A percentile compares a stretch with the other conserved stretches of the same genome.
Conservation (phyloP, 768 basidiomycete species). For the Rhizopogon vesiculosus region DNA sequence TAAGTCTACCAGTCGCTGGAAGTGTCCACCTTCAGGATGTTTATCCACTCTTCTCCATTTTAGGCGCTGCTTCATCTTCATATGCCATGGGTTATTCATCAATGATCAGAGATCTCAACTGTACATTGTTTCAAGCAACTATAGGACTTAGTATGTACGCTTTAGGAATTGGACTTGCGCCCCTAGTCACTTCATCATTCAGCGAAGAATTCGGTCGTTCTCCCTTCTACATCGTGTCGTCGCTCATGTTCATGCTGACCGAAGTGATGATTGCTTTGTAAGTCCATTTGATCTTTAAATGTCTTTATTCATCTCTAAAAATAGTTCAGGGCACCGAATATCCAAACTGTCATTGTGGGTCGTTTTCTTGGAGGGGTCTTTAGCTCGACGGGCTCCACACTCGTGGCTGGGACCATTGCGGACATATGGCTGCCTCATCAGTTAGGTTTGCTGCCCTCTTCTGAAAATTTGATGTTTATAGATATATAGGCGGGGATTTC, state of each 20-base stretch:
- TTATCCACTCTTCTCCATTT: background rate
- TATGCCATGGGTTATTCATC: slow-evolving; percentile 53
- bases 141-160: slow-evolving; percentile 49
- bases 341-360: slow-evolving; percentile 58
- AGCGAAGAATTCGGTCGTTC: slow-evolving; percentile 72
- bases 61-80: slow-evolving; percentile 47
- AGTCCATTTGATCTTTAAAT: slow-evolving; percentile 2
- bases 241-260: slow-evolving; percentile 44
- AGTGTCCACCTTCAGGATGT: background rate
- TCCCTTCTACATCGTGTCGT: slow-evolving; percentile 51
- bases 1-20: slow-evolving; percentile 7
- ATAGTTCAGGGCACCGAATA: slow-evolving; percentile 31
- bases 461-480: background rate
- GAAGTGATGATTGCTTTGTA: slow-evolving; percentile 37
- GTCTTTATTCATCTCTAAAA: background rate
- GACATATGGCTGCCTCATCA: slow-evolving; percentile 64
- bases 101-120: slow-evolving; percentile 46
- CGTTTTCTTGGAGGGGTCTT: slow-evolving; percentile 65
- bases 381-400: slow-evolving; percentile 65
- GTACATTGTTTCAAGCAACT: slow-evolving; percentile 40
- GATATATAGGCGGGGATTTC: slow-evolving; percentile 59
- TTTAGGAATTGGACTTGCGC: slow-evolving; percentile 60
- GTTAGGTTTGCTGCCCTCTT: slow-evolving; percentile 30
- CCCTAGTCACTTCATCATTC: slow-evolving; percentile 65
- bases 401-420: slow-evolving; percentile 70